A percentile compares a stretch with the other conserved stretches of the same genome.
Evolutionary conservation across 208 protist species (phyloP).

Genomic region (Trypanosomatidae sp.): DNA sequence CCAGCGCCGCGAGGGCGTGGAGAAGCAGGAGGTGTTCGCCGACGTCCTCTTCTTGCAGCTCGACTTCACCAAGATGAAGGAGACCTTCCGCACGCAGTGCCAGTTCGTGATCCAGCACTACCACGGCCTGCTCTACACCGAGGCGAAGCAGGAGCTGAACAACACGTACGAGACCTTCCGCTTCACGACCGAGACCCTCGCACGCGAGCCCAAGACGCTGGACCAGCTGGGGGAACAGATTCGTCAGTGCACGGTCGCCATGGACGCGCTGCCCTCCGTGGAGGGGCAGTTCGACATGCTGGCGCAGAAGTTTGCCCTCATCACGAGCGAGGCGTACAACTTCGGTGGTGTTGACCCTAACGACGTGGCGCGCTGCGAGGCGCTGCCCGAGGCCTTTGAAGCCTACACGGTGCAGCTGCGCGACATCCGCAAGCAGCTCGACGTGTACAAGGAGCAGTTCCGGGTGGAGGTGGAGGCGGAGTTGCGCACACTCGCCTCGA

Average conservation of each 20-base stretch:
- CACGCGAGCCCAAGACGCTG: conserved; percentile 90
- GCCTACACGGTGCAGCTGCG: conserved; percentile 85
- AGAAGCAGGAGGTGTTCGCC: conserved; percentile 95
- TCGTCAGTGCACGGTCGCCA: conserved; percentile 74
- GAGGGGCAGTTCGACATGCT: conserved; percentile 93
- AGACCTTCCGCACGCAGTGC: conserved; percentile 95
- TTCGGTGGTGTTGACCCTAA: conserved; percentile 63
- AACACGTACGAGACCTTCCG: conserved; percentile 89
- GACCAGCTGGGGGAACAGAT: conserved; percentile 94
- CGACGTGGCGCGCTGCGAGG: conserved; percentile 89
- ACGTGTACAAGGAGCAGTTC: conserved; percentile 95
- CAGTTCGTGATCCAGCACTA: conserved; percentile 96
- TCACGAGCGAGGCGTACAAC: conserved; percentile 88
- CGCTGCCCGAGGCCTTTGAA: conserved; percentile 85
- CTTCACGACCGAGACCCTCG: conserved; percentile 72
- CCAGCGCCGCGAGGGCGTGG: conserved; percentile 92
- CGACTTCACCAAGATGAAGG: conserved; percentile 97
- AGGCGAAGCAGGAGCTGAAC: conserved; percentile 92
- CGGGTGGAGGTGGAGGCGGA: conserved; percentile 92
- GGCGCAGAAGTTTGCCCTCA: conserved; percentile 94
- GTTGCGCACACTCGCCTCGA: conserved; percentile 85
- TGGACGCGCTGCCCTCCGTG: conserved; percentile 82
- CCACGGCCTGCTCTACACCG: conserved; percentile 93
- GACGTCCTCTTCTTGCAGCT: conserved; percentile 96
- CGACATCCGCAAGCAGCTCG: conserved; percentile 84